Percentiles rank a stretch among this genome's conserved stretches.
Conservation (phyloP, 768 basidiomycete genomes). For the Serendipita indica region DNA sequence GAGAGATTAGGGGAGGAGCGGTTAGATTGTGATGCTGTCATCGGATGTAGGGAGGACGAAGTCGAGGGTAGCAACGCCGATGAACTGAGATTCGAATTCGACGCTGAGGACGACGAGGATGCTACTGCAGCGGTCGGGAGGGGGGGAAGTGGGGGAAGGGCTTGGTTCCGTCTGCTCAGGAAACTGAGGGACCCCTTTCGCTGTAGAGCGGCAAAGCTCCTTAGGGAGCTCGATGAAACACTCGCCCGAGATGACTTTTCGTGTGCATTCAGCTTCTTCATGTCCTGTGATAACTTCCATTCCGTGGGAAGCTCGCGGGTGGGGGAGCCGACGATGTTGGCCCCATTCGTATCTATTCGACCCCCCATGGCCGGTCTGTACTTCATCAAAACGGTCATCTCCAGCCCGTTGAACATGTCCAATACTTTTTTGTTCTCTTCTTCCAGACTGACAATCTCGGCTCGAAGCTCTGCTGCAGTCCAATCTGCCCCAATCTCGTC, state of each 20-base stretch:
- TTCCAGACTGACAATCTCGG: constrained; percentile 15
- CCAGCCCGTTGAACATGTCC: constrained; percentile 16
- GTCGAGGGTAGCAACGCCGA: background rate
- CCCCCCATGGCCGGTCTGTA: background rate
- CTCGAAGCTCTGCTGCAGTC: constrained; percentile 14
- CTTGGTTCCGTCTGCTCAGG: background rate
- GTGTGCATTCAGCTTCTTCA: background rate
- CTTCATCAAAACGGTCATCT: constrained; percentile 12
- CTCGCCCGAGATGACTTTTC: constrained; percentile 1
- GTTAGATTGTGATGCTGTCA: background rate
- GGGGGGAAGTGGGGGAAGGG: background rate
- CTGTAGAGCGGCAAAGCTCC: background rate
- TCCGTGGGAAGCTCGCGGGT: background rate
- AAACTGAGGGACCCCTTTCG: background rate
- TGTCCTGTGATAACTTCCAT: background rate
- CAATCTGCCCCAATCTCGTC: constrained; percentile 9
- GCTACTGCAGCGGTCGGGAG: background rate
- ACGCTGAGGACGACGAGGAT: background rate
- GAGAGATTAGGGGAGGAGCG: background rate
- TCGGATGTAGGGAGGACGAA: constrained; percentile 3
- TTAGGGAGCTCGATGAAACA: background rate
- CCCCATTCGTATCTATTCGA: background rate
- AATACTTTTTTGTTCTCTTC: constrained; percentile 14
- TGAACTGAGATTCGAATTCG: background rate
- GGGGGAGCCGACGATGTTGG: background rate